Evolutionary conservation across 805 yeast genomes (phyloP), one percentile per base, ranked within the genome.

Genomic region (Wickerhamomyces xylosicus): DNA sequence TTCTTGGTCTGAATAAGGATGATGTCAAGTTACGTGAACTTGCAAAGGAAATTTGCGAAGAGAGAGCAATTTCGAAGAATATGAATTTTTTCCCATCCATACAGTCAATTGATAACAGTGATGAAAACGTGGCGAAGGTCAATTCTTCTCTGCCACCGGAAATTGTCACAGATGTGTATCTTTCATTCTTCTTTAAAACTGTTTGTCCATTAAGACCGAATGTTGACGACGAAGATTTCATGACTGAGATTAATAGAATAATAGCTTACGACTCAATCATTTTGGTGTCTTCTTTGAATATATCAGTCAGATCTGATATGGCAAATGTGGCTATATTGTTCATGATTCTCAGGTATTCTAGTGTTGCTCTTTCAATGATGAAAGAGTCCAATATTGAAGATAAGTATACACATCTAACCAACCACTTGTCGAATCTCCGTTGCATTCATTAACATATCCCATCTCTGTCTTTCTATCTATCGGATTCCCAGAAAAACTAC

Each of bases 201-300:
- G 50, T 71, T 18, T 69, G 71, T 54, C 66, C 69, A 2, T 64
- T 62, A 38, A 55, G 63, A 54, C 76, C 77, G 1, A 67, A 57
- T 39, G 32, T 72, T 19, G 75, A 71, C 43, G 63, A 69, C 38
- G 47, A 42, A 2, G 37, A 47, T n/a, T 69, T 71, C 39, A 28
- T 34, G 3, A 40, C 41, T 4, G 49, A 45, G 3, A 47, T 67
- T 0, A 32, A 42, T 1, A 45, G 51, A 9, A 54, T 71, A 1
- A 48, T 72, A 4, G 72, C 72, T 1, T 56, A 59, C 2, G 52
- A 58, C 31, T 50, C 55, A 2, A 46, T 41, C 18, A 52, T 46
- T 2, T 65, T 60, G 27, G 53, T 45, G 15, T 40, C 61, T 4
- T 36, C 40, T 7, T 37, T 68, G 10, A 49, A 46, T 18, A 50